Evolutionary conservation across 2,329 filamentous ascomycete species (phyloP), one percentile per base, ranked within the genome.

Genomic region (Trichoderma sp.): DNA sequence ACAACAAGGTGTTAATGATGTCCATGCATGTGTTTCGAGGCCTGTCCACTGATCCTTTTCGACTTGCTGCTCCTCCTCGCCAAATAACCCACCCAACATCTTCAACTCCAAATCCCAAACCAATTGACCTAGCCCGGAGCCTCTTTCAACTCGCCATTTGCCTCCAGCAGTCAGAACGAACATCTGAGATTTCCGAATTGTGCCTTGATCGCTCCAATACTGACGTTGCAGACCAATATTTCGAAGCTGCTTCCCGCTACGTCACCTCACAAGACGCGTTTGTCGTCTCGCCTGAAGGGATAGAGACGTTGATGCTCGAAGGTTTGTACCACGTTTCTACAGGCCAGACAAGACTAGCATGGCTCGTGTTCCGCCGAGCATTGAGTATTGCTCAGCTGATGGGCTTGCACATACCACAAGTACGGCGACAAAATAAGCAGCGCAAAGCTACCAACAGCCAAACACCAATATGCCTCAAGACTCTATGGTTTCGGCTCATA

Each of bases 401-500:
- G 41, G 71, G 60, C 5, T 31, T 73, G 18, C 71, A 73, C 16
- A 38, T 73, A 38, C 71, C 71, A 4, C 71, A 73, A 6, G 41
- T 33, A 11, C 71, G 62, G 21, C 59, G 68, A 9, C 68, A 50
- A 16, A 38, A 56, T n/a, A 63, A 31, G 35, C 68, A 50, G 3
- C 29, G n/a, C 8, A 9, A 31, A 27, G 11, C 31, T 29, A 21
- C 33, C 24, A 62, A 41, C 6, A 16, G 9, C 35, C 27, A 29
- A 18, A 6, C 41, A 14, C 18, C 60, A 9, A 33, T 65, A 9
- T 64, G 59, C 21, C 31, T 35, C 12, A 45, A 79, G 5, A 76
- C 77, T 12, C 50, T 86, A 24, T 87, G 85, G 85, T 84, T 83
- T 38, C 83, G 84, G 1, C 80, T 86, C 7, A 77, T 85, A 1